Evolutionary conservation across 1,284 basidiomycete genomes (phyloP), one percentile per base, ranked within the genome.

Genomic region (Ganoderma meredithae): DNA sequence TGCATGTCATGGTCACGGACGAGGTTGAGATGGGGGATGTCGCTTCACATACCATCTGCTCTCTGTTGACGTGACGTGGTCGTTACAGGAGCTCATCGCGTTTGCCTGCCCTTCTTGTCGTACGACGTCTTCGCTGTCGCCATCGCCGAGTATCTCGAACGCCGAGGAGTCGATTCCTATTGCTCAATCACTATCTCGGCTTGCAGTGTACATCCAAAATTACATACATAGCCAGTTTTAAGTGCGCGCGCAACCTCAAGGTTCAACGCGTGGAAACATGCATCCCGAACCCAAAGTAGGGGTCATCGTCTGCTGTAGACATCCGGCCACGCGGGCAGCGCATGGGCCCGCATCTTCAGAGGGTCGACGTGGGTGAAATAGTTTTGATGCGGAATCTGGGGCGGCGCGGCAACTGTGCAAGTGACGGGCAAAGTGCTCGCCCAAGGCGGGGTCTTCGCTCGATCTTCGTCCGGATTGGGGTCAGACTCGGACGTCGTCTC

Each of bases 291-390:
- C 33, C 33, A n/a, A n/a, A n/a, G n/a, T 36, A 36, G 33, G 33
- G 3, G 58, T 59, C 33, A 59, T 15, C 58, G 58, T 25, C 58
- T 22, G 22, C 39, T 10, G 22, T 60, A 40, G 9, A 60, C 39
- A 41, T 41, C 58, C 12, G 53, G 60, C 64, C 64, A 66, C 1
- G n/a, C 52, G 5, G 64, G 64, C 10, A 66, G 27, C 6, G 60
- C 40, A 36, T 61, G 41, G 2, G 3, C 40, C 1, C 31, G 61
- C 52, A 62, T 56, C 15, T 19, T 55, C 19, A 47, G 33, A 0
- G 65, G 65, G 49, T 66, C 55, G 33, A 66, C 60, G 43, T 66
- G 65, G 17, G 19, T 59, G 43, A 66, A 62, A 55, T 62, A 66
- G 3, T 62, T 43, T 9, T 58, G 5, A 1, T 43, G 41, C 1